phyloP scores from a whole-genome alignment of 2,329 filamentous ascomycete genomes.

The Annulohypoxylon truncatum region DNA sequence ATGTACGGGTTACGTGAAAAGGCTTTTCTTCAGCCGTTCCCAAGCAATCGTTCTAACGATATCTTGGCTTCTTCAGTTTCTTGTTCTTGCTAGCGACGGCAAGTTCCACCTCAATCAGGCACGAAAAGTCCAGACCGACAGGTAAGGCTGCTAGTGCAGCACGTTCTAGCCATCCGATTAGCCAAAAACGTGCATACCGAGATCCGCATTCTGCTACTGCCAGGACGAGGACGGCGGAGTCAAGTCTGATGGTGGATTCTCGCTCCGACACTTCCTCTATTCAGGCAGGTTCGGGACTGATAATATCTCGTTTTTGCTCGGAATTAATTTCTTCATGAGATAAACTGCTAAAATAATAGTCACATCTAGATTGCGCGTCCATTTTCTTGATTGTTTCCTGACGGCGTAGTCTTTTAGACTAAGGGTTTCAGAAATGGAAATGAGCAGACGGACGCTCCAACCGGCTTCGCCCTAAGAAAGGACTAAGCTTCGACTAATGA shows the following conservation, averaged over 20 bases:
- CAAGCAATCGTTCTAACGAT: background rate
- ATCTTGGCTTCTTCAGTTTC: background rate
- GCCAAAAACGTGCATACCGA: conserved; percentile 2
- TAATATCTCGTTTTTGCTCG: background rate
- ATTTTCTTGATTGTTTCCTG: background rate
- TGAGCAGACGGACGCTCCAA: conserved; percentile 7
- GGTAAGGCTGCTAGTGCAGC: conserved; percentile 31
- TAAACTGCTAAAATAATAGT: background rate
- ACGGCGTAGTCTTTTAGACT: background rate
- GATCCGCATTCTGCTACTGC: conserved; percentile 1
- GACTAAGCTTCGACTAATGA: conserved; percentile 15
- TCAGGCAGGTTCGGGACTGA: background rate
- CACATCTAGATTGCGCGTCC: conserved; percentile 1
- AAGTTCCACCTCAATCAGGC: conserved; percentile 18
- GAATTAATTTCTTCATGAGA: background rate
- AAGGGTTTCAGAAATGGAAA: background rate
- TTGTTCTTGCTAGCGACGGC: conserved; percentile 8
- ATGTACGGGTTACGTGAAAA: background rate
- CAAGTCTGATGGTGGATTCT: background rate
- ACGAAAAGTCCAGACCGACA: conserved; percentile 5
- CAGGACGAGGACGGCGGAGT: background rate
- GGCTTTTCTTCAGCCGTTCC: background rate
- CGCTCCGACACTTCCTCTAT: background rate
- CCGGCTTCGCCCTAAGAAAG: conserved; percentile 6
- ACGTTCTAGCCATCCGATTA: conserved; percentile 19